A percentile compares a stretch with the other conserved stretches of the same genome.
These are phyloP conservation scores for Arthromyces matolae DNA, from an alignment of 768 basidiomycete species.

Conservation along the genomic window DNA sequence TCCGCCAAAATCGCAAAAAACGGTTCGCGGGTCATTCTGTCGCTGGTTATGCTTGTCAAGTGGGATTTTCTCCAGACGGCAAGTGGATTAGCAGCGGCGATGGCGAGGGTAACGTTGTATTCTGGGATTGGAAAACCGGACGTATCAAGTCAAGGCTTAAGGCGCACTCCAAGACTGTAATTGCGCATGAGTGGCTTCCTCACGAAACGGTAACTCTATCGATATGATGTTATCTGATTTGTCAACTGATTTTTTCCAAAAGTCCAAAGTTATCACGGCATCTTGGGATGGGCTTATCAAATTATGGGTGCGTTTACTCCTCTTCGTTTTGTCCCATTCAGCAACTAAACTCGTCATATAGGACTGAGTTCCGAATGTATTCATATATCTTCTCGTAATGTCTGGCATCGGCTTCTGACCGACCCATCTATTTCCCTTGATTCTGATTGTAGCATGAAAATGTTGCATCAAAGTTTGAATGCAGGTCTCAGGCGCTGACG, in stretches of 20 bases:
- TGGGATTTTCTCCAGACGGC: slow-evolving; percentile 97
- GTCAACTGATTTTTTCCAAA: slow-evolving; percentile 15
- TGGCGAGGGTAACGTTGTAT: slow-evolving; percentile 90
- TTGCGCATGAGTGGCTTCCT: slow-evolving; percentile 96
- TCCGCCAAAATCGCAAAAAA: slow-evolving; percentile 98
- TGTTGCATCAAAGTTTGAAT: not conserved
- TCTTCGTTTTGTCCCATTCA: slow-evolving; percentile 5
- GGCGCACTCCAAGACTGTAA: slow-evolving; percentile 95
- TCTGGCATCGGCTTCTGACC: not conserved
- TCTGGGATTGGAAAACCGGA: slow-evolving; percentile 99
- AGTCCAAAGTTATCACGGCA: slow-evolving; percentile 97
- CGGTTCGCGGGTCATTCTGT: slow-evolving; percentile 96
- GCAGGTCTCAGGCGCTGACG: too few species aligned
- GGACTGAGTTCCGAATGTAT: slow-evolving; percentile 33
- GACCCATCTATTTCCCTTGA: not conserved
- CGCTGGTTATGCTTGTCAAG: slow-evolving; percentile 95
- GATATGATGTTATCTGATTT: slow-evolving; percentile 21
- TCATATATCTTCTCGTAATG: slow-evolving; percentile 12
- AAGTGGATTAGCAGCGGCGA: slow-evolving; percentile 98
- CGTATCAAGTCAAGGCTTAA: slow-evolving; percentile 87
- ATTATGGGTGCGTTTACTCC: slow-evolving; percentile 72
- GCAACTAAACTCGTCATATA: slow-evolving; percentile 19
- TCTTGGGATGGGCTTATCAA: slow-evolving; percentile 99
- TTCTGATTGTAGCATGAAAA: not conserved
- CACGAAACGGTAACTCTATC: slow-evolving; percentile 85